Conservation (phyloP, 1,284 basidiomycete genomes). For the Binderoboletus segoi region DNA sequence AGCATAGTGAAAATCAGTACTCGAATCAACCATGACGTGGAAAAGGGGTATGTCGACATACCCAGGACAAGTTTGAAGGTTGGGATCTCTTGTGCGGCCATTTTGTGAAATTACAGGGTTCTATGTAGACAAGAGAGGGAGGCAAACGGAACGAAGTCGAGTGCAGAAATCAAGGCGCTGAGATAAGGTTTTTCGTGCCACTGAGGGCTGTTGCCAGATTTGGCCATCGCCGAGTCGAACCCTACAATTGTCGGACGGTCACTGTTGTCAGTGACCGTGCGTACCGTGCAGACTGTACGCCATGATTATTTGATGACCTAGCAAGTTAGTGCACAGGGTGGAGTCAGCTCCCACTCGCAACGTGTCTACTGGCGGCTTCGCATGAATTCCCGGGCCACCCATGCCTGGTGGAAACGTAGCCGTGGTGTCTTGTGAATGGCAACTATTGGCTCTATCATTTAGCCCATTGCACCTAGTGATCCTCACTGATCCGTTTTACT, state of each 20-base stretch:
- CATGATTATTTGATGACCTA: neutral
- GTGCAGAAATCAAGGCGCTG: constrained; percentile 38
- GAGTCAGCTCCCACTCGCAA: neutral
- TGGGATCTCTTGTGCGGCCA: constrained; percentile 62
- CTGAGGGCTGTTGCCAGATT: constrained; percentile 29
- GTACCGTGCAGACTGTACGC: neutral
- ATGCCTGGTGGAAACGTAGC: too few relatives aligned
- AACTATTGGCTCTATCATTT: neutral
- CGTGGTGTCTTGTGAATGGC: too few relatives aligned
- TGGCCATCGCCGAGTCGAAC: constrained; percentile 14
- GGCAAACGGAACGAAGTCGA: constrained; percentile 27
- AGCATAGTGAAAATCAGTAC: constrained; percentile 32
- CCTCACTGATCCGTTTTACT: neutral
- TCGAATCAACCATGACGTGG: constrained; percentile 8
- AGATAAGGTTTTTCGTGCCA: constrained; percentile 40
- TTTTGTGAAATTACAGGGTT: constrained; percentile 34
- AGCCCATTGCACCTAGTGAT: neutral
- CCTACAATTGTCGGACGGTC: too few relatives aligned
- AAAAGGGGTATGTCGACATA: constrained; percentile 43
- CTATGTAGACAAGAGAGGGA: constrained; percentile 24
- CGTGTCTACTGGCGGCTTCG: neutral
- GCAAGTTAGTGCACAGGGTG: neutral
- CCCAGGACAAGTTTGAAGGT: constrained; percentile 99
- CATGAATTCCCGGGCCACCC: neutral
- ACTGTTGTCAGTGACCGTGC: neutral